Evolutionary conservation across 768 basidiomycete genomes (phyloP).

Genomic region (Floccularia luteovirens): DNA sequence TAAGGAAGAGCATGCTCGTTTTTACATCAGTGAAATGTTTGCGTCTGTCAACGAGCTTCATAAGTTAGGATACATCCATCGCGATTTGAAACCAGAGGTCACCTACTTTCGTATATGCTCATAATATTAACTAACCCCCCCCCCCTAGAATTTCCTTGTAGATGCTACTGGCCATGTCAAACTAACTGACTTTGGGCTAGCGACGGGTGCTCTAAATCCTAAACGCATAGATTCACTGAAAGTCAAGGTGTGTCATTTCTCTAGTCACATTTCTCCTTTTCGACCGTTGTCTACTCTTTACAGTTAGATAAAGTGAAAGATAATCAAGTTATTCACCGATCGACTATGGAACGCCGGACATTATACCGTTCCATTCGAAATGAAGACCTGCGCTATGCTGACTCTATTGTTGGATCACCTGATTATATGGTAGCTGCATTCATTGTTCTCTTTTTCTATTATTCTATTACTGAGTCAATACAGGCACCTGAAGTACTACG

Average conservation of each 20-base stretch:
- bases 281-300: too few relatives aligned
- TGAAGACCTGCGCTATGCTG: slow-evolving; percentile 89
- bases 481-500: slow-evolving; percentile 85
- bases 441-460: not conserved
- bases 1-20: slow-evolving; percentile 94
- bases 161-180: slow-evolving; percentile 96
- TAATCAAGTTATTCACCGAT: slow-evolving; percentile 80
- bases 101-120: slow-evolving; percentile 8
- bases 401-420: slow-evolving; percentile 95
- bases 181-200: slow-evolving; percentile 94
- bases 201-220: slow-evolving; percentile 93
- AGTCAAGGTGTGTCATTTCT: slow-evolving; percentile 56
- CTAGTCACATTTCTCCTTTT: too few relatives aligned
- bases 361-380: slow-evolving; percentile 90
- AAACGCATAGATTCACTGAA: slow-evolving; percentile 91
- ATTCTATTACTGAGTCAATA: not conserved
- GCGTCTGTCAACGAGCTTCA: slow-evolving; percentile 89
- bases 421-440: slow-evolving; percentile 81
- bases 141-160: slow-evolving; percentile 87
- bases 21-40: slow-evolving; percentile 99
- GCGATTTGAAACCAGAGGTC: slow-evolving; percentile 96
- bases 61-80: slow-evolving; percentile 96
- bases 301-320: slow-evolving; percentile 97
- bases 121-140: slow-evolving; percentile 1
- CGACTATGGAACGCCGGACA: slow-evolving; percentile 90